phyloP scores from a whole-genome alignment of 192 early-diverging fungal species.

The Phlyctochytrium bullatum region DNA sequence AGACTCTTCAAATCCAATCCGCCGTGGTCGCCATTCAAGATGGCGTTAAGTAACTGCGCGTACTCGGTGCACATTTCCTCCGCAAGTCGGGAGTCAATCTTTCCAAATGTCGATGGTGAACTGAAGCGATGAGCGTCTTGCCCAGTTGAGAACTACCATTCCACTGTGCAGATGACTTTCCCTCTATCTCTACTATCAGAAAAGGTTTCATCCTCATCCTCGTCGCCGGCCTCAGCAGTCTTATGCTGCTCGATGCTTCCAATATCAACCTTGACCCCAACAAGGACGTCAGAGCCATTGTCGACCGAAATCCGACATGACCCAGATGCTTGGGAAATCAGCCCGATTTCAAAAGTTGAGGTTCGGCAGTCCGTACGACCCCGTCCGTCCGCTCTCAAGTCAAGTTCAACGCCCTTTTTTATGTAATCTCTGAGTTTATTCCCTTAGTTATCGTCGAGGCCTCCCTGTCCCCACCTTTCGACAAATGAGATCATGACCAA shows the following conservation, averaged over 20 bases:
- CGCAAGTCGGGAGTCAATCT: conserved; percentile 22
- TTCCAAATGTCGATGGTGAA: conserved; percentile 28
- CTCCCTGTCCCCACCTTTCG: no score
- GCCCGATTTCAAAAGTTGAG: conserved; percentile 76
- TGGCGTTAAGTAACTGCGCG: conserved; percentile 75
- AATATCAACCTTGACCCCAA: conserved; percentile 93
- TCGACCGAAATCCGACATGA: conserved; percentile 70
- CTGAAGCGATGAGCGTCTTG: conserved; percentile 4
- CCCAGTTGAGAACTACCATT: conserved; percentile 61
- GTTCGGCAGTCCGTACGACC: conserved; percentile 72
- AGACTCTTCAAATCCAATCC: conserved; percentile 84
- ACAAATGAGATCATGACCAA: background rate
- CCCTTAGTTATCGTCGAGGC: no score
- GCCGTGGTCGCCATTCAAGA: conserved; percentile 76
- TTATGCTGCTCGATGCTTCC: conserved; percentile 41
- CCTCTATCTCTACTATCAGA: conserved; percentile 41
- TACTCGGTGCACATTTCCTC: conserved; percentile 85
- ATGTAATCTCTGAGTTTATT: conserved; percentile 78
- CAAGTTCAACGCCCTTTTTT: conserved; percentile 69
- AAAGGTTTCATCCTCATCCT: conserved; percentile 58
- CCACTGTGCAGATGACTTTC: conserved; percentile 81
- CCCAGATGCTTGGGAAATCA: conserved; percentile 88
- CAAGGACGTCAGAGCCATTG: conserved; percentile 85
- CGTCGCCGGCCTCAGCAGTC: conserved; percentile 23
- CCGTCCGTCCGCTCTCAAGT: conserved; percentile 88